Conservation (phyloP, 2,329 filamentous ascomycete species). For the Pestalotiopsis sp. region DNA sequence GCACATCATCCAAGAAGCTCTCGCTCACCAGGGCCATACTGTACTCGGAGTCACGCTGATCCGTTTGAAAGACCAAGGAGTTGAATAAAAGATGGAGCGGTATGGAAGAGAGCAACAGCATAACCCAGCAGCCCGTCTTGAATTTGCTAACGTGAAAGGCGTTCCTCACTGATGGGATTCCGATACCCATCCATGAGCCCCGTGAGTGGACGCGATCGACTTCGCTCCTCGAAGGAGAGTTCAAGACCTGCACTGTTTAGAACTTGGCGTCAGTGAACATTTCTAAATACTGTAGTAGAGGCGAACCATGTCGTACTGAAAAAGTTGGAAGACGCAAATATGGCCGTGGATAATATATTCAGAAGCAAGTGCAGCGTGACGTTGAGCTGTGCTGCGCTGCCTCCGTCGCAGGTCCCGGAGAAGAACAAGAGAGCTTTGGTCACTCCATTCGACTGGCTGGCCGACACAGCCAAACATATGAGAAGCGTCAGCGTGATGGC, state of each 20-base stretch:
- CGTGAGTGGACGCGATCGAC: constrained; percentile 42
- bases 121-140: constrained; percentile 9
- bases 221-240: constrained; percentile 18
- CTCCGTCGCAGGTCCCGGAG: constrained; percentile 5
- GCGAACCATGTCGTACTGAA: constrained; percentile 10
- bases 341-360: constrained; percentile 13
- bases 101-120: constrained; percentile 14
- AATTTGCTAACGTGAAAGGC: constrained; percentile 17
- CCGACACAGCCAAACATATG: neutral
- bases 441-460: neutral
- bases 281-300: neutral
- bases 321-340: constrained; percentile 20
- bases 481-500: neutral
- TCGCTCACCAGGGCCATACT: constrained; percentile 14
- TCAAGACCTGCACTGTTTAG: constrained; percentile 18
- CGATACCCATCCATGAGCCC: constrained; percentile 43
- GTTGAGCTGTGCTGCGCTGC: constrained; percentile 1
- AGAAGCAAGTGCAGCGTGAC: constrained; percentile 12
- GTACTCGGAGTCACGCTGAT: neutral
- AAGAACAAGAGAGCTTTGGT: constrained; percentile 10
- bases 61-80: constrained; percentile 12
- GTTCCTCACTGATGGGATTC: constrained; percentile 42
- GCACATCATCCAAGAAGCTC: constrained; percentile 6
- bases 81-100: constrained; percentile 19
- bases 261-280: neutral